Conservation (phyloP, 192 early-diverging fungal species). For the Glomus cerebriforme region DNA sequence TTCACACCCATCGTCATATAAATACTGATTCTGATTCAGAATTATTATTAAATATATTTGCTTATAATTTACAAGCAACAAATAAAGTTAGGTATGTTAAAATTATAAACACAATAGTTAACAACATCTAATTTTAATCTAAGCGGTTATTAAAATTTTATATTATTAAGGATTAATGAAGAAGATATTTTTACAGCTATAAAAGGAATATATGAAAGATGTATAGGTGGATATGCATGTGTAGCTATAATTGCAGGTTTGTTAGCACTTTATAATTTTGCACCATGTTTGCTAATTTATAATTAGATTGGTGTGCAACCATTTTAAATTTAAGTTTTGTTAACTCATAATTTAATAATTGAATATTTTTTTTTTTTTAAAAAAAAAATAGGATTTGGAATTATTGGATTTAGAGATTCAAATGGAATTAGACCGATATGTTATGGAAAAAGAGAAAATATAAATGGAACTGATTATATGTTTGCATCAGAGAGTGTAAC, state of each 20-base stretch:
- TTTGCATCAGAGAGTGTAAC: conserved; percentile 97
- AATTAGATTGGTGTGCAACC: no score
- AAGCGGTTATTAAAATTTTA: no score
- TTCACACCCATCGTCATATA: conserved; percentile 97
- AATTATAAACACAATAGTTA: no score
- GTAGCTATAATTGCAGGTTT: conserved; percentile 94
- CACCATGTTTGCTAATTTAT: no score
- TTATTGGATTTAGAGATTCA: conserved; percentile 94
- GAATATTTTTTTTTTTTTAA: background rate
- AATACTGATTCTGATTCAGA: conserved; percentile 99
- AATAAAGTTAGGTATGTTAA: conserved; percentile 80
- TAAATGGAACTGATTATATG: conserved; percentile 92
- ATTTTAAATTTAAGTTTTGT: no score
- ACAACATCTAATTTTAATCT: no score
- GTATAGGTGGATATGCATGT: conserved; percentile 92
- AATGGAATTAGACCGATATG: conserved; percentile 96
- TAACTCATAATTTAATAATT: background rate
- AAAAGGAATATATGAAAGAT: conserved; percentile 78
- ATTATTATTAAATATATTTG: conserved; percentile 96
- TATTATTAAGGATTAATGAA: conserved; percentile 80
- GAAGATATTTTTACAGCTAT: conserved; percentile 98
- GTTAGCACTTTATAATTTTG: background rate
- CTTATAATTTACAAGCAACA: conserved; percentile 94
- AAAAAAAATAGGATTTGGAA: conserved; percentile 72
- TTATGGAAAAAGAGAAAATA: conserved; percentile 77